These are phyloP conservation scores for Sphaerosporella brunnea DNA, from an alignment of 495 filamentous ascomycete genomes.

Conservation along the genomic window DNA sequence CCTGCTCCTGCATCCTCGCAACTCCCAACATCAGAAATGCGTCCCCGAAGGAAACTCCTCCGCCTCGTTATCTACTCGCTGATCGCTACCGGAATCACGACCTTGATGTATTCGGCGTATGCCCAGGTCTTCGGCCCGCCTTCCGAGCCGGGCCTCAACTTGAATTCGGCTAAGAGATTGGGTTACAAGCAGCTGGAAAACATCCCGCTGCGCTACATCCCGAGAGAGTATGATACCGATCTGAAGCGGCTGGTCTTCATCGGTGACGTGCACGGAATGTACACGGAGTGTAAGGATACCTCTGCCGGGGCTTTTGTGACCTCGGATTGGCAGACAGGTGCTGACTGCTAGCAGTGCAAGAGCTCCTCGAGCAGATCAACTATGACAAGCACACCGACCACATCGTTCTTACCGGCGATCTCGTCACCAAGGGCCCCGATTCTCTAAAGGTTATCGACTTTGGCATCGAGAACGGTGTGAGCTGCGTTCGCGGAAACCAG, in stretches of 20 bases:
- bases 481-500: slow-evolving; percentile 80
- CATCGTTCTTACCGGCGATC: slow-evolving; percentile 64
- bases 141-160: not conserved
- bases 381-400: slow-evolving; percentile 52
- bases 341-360: slow-evolving; percentile 32
- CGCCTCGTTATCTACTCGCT: not conserved
- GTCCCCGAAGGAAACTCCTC: not conserved
- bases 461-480: slow-evolving; percentile 48
- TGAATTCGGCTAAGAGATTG: slow-evolving; percentile 2
- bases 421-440: slow-evolving; percentile 79
- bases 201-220: slow-evolving; percentile 12
- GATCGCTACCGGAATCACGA: not conserved
- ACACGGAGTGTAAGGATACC: slow-evolving; percentile 36
- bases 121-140: not conserved
- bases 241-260: slow-evolving; percentile 47
- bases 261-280: slow-evolving; percentile 84
- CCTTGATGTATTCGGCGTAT: not conserved
- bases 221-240: slow-evolving; percentile 9
- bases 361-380: slow-evolving; percentile 46
- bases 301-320: not conserved
- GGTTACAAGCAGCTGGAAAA: slow-evolving; percentile 19
- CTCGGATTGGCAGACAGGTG: not conserved
- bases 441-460: slow-evolving; percentile 60
- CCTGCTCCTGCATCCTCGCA: not conserved
- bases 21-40: not conserved